Conservation (phyloP, 1,139 yeast species). For the Yamadazyma dendronema region DNA sequence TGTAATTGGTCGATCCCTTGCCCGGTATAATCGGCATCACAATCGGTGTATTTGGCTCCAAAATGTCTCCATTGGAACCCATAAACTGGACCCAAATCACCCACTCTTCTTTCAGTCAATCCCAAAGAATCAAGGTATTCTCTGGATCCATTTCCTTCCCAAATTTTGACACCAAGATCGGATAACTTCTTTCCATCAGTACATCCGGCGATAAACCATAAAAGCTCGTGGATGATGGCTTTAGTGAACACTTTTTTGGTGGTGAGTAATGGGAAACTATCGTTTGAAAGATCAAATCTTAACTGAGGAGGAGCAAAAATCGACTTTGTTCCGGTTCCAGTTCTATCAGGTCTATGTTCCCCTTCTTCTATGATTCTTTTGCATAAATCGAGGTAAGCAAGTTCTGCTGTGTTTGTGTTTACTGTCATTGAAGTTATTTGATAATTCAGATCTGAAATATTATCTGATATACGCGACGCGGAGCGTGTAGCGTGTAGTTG, state of each 20-base stretch:
- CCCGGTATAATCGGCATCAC: constrained; percentile 83
- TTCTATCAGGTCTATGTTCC: constrained; percentile 88
- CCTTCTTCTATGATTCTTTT: constrained; percentile 74
- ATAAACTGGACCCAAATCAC: constrained; percentile 96
- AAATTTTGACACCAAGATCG: constrained; percentile 85
- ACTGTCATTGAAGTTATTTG: too few relatives aligned
- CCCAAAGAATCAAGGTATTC: constrained; percentile 87
- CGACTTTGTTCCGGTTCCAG: constrained; percentile 94
- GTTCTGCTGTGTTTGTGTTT: constrained; percentile 70
- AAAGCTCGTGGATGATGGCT: constrained; percentile 82
- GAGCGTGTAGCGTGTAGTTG: too few relatives aligned
- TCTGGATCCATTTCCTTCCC: constrained; percentile 99
- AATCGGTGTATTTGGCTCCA: constrained; percentile 85
- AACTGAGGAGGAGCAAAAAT: constrained; percentile 95
- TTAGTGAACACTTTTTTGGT: constrained; percentile 90
- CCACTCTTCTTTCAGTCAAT: constrained; percentile 74
- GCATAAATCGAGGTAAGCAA: constrained; percentile 83
- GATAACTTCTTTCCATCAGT: constrained; percentile 81
- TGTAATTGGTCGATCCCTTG: constrained; percentile 89
- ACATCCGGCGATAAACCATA: constrained; percentile 90
- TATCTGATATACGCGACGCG: too few relatives aligned
- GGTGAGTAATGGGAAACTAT: constrained; percentile 80
- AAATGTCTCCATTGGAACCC: constrained; percentile 99
- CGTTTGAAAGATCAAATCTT: constrained; percentile 72
- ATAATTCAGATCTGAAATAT: too few relatives aligned